Evolutionary conservation across 2,329 filamentous ascomycete genomes (phyloP), one percentile per base, ranked within the genome.

Genomic region (Xylaria sp.): DNA sequence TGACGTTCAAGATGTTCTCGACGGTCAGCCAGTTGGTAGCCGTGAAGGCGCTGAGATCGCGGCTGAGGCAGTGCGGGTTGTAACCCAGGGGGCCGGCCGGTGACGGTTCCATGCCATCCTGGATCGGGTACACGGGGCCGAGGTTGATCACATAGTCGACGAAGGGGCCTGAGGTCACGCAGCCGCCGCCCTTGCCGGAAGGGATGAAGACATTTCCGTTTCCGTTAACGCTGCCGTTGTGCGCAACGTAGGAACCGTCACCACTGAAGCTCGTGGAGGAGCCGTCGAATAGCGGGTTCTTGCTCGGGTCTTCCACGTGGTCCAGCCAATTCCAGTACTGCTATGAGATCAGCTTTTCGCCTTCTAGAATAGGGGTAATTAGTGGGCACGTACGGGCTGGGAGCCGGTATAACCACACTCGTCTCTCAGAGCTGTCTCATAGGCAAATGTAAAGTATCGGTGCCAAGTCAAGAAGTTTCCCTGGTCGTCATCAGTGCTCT

Each of bases 261-360:
- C 85, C 84, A 31, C 82, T 82, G 80, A 87, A 77, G 63, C 82
- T 84, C 59, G 82, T 85, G 31, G 81, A 82, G 69, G 83, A 84
- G 58, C 87, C 87, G 71, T 88, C 86, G 69, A 90, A 88, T 58
- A 88, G 75, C 15, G 86, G 84, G 0, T 86, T 87, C 64, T 82
- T 81, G 69, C 77, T 73, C 0, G 82, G 81, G 70, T 88, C 82
- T 2, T 79, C 69, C 2, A 83, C 79, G 77, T 83, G 84, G 62
- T 81, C 81, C 2, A 82, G 82, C 84, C 86, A 88, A 75, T 88
- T 84, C 79, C 83, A 84, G 78, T 87, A 88, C 75, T 69, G 8
- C 9, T 15, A 18, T 0, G 28, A 48, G 13, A 23, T 69, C 56
- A 69, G 60, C 23, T 5, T 15, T 28, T 13, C 5, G 3, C 41